Percentiles rank a stretch among this genome's conserved stretches.
Conservation (phyloP, 257 asterid genomes). For the Rhazya stricta region DNA sequence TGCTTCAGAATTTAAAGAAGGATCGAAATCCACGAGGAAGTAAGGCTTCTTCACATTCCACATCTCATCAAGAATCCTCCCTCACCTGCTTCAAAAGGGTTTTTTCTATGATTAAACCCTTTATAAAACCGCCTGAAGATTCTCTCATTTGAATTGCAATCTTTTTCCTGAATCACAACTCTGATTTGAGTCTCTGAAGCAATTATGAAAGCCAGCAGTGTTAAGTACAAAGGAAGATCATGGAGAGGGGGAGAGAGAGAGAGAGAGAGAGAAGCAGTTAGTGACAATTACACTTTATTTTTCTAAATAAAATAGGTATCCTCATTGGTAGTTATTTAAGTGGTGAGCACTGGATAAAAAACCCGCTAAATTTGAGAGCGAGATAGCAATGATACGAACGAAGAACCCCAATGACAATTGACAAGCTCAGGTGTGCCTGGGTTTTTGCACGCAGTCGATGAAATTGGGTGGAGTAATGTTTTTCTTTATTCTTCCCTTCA, state of each 20-base stretch:
- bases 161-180: slow-evolving; percentile 1
- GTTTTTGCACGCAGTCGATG: neutral
- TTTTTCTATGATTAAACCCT: slow-evolving; percentile 8
- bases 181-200: slow-evolving; percentile 3
- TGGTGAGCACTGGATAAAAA: neutral
- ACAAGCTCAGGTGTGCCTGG: no score
- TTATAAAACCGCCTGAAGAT: neutral
- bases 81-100: slow-evolving; percentile 4
- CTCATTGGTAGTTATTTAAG: neutral
- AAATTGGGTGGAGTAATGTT: neutral
- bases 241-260: neutral
- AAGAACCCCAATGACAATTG: neutral
- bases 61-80: slow-evolving; percentile 34
- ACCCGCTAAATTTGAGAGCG: slow-evolving; percentile 1
- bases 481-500: no score
- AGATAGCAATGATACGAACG: neutral
- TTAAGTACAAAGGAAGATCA: neutral
- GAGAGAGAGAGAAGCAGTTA: neutral
- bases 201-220: neutral
- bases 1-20: slow-evolving; percentile 49
- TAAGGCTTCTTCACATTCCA: slow-evolving; percentile 50
- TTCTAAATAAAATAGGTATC: neutral
- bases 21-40: slow-evolving; percentile 73
- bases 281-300: neutral
- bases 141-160: slow-evolving; percentile 9